Base-by-base conservation (phyloP, 305 asterid genomes). In the Rubia occidens region DNA sequence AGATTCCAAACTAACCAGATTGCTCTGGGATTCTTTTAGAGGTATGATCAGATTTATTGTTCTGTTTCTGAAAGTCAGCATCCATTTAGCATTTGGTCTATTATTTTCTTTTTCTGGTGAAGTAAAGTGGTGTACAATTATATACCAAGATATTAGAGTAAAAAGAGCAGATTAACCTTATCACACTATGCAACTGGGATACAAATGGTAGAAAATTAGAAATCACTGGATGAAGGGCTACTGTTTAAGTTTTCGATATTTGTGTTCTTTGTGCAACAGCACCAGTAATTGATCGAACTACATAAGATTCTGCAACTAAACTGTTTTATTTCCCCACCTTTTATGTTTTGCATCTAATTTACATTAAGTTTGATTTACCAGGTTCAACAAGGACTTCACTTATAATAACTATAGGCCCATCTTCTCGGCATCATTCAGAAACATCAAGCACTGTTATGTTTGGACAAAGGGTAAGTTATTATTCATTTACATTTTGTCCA, bases 301-400 rank as follows among this genome's bases (percentile, higher is more conserved):
- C 3, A 56, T 66, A 35, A 66, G 35, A 43, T 7, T 58, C 20
- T 7, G 26, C 40, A 29, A 67, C 76, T 72, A 55, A 64, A 42
- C 13, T 32, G 11, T 29, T 47, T 43, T 43, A 17, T 17, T n/a
- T 24, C 61, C 42, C 26, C 59, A 11, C n/a, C 32, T 18, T 40
- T 32, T 58, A 43, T 26, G 24, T n/a, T 59, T 58, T 60, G 49
- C 59, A 6, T 37, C 13, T 11, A 29, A 7, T 67, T 73, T 47
- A 20, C 51, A 17, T 8, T 66, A 35, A 74, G 70, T 65, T 70
- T 47, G 67, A 69, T 78, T 66, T 55, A 68, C 75, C 89, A 92
- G 98, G 98, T 74, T 92, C 98, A 72, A 97, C 98, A 69, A 86
- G 95, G 85, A 92, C 98, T 75, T 92, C 98, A 55, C 93, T 92